A percentile compares a stretch with the other conserved stretches of the same genome.
These are phyloP conservation scores for Cymbopogon citratus DNA, from an alignment of 176 grass and related monocot species.

Conservation along the genomic window DNA sequence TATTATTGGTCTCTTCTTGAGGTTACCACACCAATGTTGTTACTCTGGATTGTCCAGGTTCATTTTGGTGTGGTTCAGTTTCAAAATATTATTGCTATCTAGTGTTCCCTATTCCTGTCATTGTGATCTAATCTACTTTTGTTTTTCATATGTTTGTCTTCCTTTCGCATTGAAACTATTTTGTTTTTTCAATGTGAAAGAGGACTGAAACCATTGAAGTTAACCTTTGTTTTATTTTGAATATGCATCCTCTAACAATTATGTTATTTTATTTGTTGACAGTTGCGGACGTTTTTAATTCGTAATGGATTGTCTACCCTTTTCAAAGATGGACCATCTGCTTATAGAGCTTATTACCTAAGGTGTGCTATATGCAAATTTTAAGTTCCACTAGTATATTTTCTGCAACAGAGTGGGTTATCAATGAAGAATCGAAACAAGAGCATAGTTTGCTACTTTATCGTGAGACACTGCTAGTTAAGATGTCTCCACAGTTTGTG, in stretches of 20 bases:
- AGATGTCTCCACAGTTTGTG: neutral
- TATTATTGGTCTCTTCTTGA: neutral
- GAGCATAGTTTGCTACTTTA: constrained; percentile 6
- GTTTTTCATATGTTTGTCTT: neutral
- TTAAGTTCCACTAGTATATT: neutral
- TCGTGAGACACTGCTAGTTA: neutral
- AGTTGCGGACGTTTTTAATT: constrained; percentile 97
- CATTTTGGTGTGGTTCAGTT: constrained; percentile 1
- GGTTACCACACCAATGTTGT: neutral
- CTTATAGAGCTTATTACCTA: constrained; percentile 93
- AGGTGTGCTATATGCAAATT: constrained; percentile 44
- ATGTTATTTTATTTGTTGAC: constrained; percentile 29
- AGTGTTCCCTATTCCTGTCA: neutral
- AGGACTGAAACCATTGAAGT: neutral
- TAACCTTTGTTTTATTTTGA: constrained; percentile 20
- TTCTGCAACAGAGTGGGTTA: constrained; percentile 1
- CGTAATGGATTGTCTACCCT: constrained; percentile 84
- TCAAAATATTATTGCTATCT: neutral
- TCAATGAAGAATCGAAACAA: constrained; percentile 4
- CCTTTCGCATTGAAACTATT: neutral
- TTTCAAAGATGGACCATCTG: constrained; percentile 86
- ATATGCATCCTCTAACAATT: constrained; percentile 28
- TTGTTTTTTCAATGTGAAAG: neutral
- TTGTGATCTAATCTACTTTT: neutral
- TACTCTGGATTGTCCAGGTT: constrained; percentile 1